These are phyloP conservation scores for Pseudocercospora eumusae DNA, from an alignment of 2,329 filamentous ascomycete species.

Conservation along the genomic window DNA sequence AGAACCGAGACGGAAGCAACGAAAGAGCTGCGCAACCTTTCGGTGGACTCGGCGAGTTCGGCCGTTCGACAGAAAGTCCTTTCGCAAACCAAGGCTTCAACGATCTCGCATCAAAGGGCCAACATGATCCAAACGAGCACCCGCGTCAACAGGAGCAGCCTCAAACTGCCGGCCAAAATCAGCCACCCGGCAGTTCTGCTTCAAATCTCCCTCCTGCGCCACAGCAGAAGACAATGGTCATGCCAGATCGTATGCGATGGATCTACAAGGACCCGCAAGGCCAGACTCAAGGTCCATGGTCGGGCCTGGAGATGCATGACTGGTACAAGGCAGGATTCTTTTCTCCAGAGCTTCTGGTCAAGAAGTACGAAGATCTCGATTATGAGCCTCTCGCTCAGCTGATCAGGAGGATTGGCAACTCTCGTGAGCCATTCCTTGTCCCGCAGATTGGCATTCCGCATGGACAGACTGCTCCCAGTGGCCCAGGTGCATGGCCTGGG, in stretches of 20 bases:
- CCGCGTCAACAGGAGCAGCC: conserved; percentile 25
- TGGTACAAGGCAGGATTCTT: conserved; percentile 99
- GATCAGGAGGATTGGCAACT: conserved; percentile 94
- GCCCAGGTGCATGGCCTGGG: conserved; percentile 48
- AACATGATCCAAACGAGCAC: conserved; percentile 26
- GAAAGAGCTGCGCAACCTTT: conserved; percentile 47
- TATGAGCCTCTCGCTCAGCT: conserved; percentile 95
- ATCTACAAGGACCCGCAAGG: conserved; percentile 95
- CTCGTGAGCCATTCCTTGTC: conserved; percentile 93
- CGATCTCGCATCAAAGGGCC: conserved; percentile 22
- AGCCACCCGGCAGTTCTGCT: conserved; percentile 52
- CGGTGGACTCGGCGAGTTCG: conserved; percentile 30
- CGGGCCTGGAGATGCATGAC: conserved; percentile 97
- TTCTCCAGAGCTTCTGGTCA: conserved; percentile 88
- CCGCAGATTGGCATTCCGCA: conserved; percentile 95
- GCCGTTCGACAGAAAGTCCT: conserved; percentile 59
- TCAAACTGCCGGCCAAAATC: conserved; percentile 25
- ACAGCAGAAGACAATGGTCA: conserved; percentile 88
- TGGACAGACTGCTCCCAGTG: conserved; percentile 61
- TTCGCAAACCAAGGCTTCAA: conserved; percentile 41
- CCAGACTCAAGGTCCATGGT: conserved; percentile 90
- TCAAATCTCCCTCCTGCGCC: conserved; percentile 67
- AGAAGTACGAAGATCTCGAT: conserved; percentile 88
- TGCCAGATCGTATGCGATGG: conserved; percentile 99
- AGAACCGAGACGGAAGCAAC: conserved; percentile 50